Evolutionary conservation across 2,329 filamentous ascomycete genomes (phyloP).

Genomic region (Beauveria pseudobassiana): DNA sequence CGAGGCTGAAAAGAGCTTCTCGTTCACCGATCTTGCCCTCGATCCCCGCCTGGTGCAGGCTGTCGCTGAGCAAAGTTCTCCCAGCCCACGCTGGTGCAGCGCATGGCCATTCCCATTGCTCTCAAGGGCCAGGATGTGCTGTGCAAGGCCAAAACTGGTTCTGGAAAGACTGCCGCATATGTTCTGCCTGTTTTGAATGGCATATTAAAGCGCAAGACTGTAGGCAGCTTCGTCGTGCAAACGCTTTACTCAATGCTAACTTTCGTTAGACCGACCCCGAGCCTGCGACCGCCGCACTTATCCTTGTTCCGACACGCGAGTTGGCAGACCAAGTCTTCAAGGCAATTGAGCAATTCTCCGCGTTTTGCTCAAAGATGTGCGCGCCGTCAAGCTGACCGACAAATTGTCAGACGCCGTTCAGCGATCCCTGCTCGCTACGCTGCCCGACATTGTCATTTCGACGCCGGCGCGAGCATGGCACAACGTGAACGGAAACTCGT

Average conservation of each 20-base stretch:
- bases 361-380: conserved; percentile 79
- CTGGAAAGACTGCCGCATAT: conserved; percentile 96
- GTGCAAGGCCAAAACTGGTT: conserved; percentile 88
- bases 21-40: conserved; percentile 71
- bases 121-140: conserved; percentile 84
- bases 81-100: conserved; percentile 82
- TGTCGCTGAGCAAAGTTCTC: conserved; percentile 75
- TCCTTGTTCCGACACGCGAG: conserved; percentile 91
- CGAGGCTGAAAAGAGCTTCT: conserved; percentile 29
- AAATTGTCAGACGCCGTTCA: conserved; percentile 87
- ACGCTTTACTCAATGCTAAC: conserved; percentile 7
- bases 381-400: conserved; percentile 78
- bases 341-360: conserved; percentile 65
- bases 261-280: conserved; percentile 37
- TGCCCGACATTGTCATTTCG: conserved; percentile 82
- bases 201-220: conserved; percentile 71
- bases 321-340: conserved; percentile 86
- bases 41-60: conserved; percentile 82
- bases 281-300: conserved; percentile 62
- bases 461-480: conserved; percentile 79
- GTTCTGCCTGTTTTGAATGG: conserved; percentile 80
- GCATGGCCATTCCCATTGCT: conserved; percentile 78
- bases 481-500: conserved; percentile 61
- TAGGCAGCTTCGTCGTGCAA: conserved; percentile 23
- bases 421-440: conserved; percentile 74